Evolutionary conservation across 345 rosid genomes (phyloP), one percentile per base, ranked within the genome.

Genomic region (Linum lewisii): DNA sequence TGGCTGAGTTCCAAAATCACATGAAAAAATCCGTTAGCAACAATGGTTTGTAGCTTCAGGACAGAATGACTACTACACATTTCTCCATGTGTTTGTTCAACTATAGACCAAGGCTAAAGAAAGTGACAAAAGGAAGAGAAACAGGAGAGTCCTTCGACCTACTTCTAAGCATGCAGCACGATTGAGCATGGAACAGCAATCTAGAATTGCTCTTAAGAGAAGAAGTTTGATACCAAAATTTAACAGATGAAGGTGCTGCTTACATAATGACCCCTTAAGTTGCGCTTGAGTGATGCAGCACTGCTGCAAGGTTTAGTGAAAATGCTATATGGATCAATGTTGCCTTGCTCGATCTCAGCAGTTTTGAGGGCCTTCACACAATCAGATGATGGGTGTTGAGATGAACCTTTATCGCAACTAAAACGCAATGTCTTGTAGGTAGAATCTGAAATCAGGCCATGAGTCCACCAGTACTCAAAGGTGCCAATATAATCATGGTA

Each of bases 391-490:
- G 90, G 99, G 62, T 93, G 97, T 38, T 59, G 73, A 2, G 92
- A 66, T 5, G 95, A 85, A 51, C 63, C 90, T 60, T 58, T 71
- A 57, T 72, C 73, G 62, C 99, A 93, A 2, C 79, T 51, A 36
- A 66, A 64, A 61, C 84, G 70, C 49, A 93, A 72, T 16, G 66
- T 73, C 58, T 57, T 74, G 69, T 89, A 89, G 64, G 88, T 87
- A 16, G 84, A 85, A 78, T 93, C 99, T 38, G 96, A 89, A 67
- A 89, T 87, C 77, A 93, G 75, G 16, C 97, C 99, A 73, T 87
- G 97, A 57, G 85, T 73, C 97, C 99, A 93, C 97, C 99, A 93
- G 58, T 85, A 93, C 63, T 93, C 95, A 61, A 93, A 93, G 16
- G 87, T 79, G 34, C 99, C 99, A 44, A 89, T 61, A 2, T n/a